These are phyloP conservation scores for Cladorrhinum samala DNA, from an alignment of 495 filamentous ascomycete species.

Conservation along the genomic window DNA sequence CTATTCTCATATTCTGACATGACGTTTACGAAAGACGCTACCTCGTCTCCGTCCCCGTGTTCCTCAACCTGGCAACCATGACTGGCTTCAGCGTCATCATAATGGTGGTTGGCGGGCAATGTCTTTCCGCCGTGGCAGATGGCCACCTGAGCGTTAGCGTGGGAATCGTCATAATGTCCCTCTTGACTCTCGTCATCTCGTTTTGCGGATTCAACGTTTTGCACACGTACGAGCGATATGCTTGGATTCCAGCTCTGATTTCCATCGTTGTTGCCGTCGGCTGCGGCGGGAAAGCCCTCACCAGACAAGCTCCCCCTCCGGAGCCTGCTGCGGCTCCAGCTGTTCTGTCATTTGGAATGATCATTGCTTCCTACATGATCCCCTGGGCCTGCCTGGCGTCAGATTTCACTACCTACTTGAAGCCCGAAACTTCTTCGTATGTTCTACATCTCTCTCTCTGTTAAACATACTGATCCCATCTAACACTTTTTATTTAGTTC, in stretches of 20 bases:
- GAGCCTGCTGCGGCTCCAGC: slow-evolving; percentile 21
- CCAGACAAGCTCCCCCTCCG: slow-evolving; percentile 18
- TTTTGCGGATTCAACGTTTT: slow-evolving; percentile 55
- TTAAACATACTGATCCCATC: neutral
- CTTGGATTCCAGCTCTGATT: slow-evolving; percentile 52
- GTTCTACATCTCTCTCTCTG: neutral
- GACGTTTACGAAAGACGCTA: slow-evolving; percentile 32
- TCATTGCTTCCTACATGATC: slow-evolving; percentile 42
- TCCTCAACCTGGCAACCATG: slow-evolving; percentile 45
- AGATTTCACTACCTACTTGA: slow-evolving; percentile 45
- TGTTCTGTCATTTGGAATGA: slow-evolving; percentile 37
- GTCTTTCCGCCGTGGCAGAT: slow-evolving; percentile 45
- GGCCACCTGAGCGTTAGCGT: slow-evolving; percentile 40
- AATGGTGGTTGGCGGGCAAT: slow-evolving; percentile 42
- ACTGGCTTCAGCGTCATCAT: slow-evolving; percentile 46
- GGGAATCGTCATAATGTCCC: slow-evolving; percentile 48
- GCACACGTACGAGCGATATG: slow-evolving; percentile 55
- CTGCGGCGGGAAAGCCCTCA: slow-evolving; percentile 28
- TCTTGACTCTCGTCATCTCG: slow-evolving; percentile 50
- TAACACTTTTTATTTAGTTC: no score
- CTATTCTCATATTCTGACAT: no score
- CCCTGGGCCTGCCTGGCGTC: slow-evolving; percentile 40
- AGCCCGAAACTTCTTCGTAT: slow-evolving; percentile 38
- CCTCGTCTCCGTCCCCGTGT: slow-evolving; percentile 38
- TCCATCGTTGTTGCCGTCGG: slow-evolving; percentile 36